Percentiles rank a stretch among this genome's conserved stretches.
phyloP scores from a whole-genome alignment of 257 asterid genomes.

The Solanum pennellii region DNA sequence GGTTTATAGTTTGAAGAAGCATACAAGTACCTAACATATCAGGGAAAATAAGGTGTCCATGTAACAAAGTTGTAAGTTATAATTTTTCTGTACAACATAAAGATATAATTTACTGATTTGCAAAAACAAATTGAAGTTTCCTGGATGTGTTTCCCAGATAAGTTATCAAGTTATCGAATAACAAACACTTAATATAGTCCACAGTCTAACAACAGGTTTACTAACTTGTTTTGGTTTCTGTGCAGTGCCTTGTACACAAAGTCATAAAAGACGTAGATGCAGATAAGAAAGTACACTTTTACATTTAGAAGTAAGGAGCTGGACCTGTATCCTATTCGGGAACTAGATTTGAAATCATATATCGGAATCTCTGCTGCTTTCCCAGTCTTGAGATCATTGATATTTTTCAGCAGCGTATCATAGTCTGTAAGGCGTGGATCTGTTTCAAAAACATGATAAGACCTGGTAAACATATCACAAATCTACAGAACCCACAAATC shows the following conservation, averaged over 20 bases:
- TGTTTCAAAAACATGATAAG: conserved; percentile 18
- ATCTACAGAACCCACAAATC: not conserved
- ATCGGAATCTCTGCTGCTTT: conserved; percentile 68
- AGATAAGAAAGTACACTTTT: not conserved
- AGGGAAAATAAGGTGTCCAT: not conserved
- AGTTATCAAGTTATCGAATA: not conserved
- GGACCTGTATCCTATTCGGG: conserved; percentile 93
- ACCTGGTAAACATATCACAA: not conserved
- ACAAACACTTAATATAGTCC: not conserved
- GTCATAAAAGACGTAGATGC: not conserved
- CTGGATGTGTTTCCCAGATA: not conserved
- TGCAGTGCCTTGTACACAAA: not conserved
- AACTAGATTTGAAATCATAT: conserved; percentile 95
- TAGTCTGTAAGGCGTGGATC: conserved; percentile 99
- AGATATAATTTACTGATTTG: not conserved
- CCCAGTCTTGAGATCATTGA: conserved; percentile 74
- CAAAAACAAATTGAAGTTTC: not conserved
- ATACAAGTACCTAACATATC: not conserved
- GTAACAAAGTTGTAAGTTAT: not conserved
- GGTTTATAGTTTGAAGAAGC: not conserved
- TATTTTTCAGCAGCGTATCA: conserved; percentile 78
- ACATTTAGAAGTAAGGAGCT: not conserved
- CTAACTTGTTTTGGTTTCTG: not conserved
- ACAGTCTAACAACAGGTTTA: not conserved
- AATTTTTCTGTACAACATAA: not conserved